phyloP scores from a whole-genome alignment of 768 basidiomycete genomes.

The Kwoniella newhampshirensis region DNA sequence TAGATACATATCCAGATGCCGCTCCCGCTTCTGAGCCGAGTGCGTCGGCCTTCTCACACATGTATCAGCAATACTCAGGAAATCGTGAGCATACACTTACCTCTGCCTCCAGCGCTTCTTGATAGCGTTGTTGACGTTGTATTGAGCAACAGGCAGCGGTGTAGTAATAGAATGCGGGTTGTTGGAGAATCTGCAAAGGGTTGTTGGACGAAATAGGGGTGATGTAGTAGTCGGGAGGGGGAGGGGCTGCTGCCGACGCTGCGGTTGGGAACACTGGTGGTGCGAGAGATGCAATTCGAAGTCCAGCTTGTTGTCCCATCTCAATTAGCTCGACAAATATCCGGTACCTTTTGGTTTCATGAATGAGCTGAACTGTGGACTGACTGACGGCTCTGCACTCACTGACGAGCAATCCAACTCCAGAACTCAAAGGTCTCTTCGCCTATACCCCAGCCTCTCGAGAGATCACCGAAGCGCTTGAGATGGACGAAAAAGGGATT shows the following conservation, averaged over 20 bases:
- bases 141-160: constrained; percentile 85
- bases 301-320: constrained; percentile 62
- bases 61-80: constrained; percentile 3
- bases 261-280: constrained; percentile 42
- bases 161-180: constrained; percentile 90
- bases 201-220: constrained; percentile 69
- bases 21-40: constrained; percentile 32
- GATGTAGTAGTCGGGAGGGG: constrained; percentile 61
- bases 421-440: constrained; percentile 96
- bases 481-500: constrained; percentile 83
- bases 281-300: constrained; percentile 38
- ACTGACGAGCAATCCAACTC: constrained; percentile 96
- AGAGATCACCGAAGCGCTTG: constrained; percentile 76
- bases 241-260: constrained; percentile 38
- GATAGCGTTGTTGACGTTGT: constrained; percentile 67
- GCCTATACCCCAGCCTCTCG: constrained; percentile 89
- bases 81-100: constrained; percentile 52
- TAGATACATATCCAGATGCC: constrained; percentile 33
- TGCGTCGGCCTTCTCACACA: constrained; percentile 21
- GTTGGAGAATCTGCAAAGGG: constrained; percentile 78
- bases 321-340: constrained; percentile 88
- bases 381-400: constrained; percentile 53
- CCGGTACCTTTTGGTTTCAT: constrained; percentile 85
- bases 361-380: no score
- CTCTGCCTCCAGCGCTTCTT: constrained; percentile 63